phyloP scores from a whole-genome alignment of 1,284 basidiomycete genomes.

The Phenoliferia sp. region DNA sequence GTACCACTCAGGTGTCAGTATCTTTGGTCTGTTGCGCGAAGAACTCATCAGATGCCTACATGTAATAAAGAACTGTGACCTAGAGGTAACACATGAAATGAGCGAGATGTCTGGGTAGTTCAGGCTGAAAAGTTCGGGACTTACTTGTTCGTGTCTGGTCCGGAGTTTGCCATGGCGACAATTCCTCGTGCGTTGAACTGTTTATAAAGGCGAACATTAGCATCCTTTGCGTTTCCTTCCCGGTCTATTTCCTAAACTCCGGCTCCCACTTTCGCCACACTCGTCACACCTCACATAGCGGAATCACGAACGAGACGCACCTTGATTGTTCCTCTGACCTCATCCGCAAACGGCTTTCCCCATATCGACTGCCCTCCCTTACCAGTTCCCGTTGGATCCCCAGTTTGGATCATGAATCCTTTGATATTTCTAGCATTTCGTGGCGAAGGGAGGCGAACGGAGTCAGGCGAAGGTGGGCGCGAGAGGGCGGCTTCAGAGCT shows the following conservation, averaged over 20 bases:
- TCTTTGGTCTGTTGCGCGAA: not conserved
- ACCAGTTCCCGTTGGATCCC: slow-evolving; percentile 46
- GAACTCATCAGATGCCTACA: slow-evolving; percentile 41
- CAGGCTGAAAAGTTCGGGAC: slow-evolving; percentile 7
- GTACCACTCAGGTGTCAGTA: not conserved
- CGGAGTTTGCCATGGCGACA: slow-evolving; percentile 95
- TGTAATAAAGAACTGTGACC: slow-evolving; percentile 78
- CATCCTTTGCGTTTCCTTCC: not conserved
- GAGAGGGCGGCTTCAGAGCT: slow-evolving; percentile 2
- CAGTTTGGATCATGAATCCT: slow-evolving; percentile 73
- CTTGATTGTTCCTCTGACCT: slow-evolving; percentile 85
- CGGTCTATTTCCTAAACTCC: not conserved
- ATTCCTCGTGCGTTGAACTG: slow-evolving; percentile 90
- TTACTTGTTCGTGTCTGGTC: slow-evolving; percentile 85
- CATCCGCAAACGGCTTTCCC: slow-evolving; percentile 79
- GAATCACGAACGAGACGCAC: slow-evolving; percentile 47
- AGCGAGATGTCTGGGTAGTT: not conserved
- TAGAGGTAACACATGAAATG: not conserved
- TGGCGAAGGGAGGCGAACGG: not conserved
- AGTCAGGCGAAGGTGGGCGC: not conserved
- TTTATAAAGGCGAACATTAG: not conserved
- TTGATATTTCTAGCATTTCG: slow-evolving; percentile 73
- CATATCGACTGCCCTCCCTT: slow-evolving; percentile 51
- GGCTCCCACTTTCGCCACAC: too few relatives aligned
- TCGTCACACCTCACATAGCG: not conserved